Evolutionary conservation across 2,329 filamentous ascomycete species (phyloP), one percentile per base, ranked within the genome.

Genomic region (Sporothrix phasma): DNA sequence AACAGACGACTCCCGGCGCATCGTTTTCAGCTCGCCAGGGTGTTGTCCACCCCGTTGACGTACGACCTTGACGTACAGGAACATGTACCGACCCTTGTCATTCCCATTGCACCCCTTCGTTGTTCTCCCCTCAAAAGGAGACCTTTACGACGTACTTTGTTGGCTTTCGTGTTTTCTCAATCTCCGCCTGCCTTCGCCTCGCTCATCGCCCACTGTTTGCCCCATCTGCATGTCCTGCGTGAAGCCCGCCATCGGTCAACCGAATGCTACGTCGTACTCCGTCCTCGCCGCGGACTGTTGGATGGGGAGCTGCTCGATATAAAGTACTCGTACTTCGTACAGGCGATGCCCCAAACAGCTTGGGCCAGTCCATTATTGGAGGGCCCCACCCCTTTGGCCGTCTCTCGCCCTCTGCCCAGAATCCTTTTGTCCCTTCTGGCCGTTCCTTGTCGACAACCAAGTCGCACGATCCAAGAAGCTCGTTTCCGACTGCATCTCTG

Each of bases 371-470:
- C 56, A 46, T 31, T 31, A 31, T 45, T 59, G 56, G 56, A 31
- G 24, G 56, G 56, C 56, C 56, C 56, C 56, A 45, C 39, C 39
- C 29, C 53, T 58, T 39, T 59, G 31, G 56, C 56, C 39, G 56
- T 59, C 39, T 37, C 53, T 58, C 39, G 51, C 51, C n/a, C 49
- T 22, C 19, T 19, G 29, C 49, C 51, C 31, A 24, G 24, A 39
- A 24, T 56, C 29, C 34, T 43, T 17, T 31, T 41, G 43, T 37
- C n/a, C n/a, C 31, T 54, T 29, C 19, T 24, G 6, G 34, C 6
- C 13, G 34, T 39, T 29, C 29, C 29, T 29, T 3, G 11, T 49
- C n/a, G 43, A 39, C 26, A 3, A 13, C 13, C 51, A 22, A 17
- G 6, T n/a, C n/a, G 6, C 5, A 22, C n/a, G 15, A 15, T 5